These are phyloP conservation scores for Sporothrix schenckii DNA, from an alignment of 2,329 filamentous ascomycete species.

Conservation along the genomic window DNA sequence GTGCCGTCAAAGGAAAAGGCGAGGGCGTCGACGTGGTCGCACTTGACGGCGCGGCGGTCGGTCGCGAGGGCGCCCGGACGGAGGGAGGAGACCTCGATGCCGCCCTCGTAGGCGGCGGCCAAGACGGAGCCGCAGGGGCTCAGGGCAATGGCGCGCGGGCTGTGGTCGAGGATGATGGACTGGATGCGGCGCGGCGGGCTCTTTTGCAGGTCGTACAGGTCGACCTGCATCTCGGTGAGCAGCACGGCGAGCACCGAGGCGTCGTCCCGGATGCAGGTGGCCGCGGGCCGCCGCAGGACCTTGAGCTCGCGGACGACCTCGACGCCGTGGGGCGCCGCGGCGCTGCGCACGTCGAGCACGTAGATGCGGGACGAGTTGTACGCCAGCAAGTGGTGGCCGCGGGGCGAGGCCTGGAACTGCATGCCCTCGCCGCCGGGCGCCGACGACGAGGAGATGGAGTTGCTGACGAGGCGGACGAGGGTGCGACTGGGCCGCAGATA, in stretches of 20 bases:
- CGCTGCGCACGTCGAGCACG: slow-evolving; percentile 67
- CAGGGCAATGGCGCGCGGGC: slow-evolving; percentile 75
- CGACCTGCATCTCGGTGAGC: slow-evolving; percentile 79
- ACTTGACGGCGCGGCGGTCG: slow-evolving; percentile 76
- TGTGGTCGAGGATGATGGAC: slow-evolving; percentile 76
- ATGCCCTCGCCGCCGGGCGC: slow-evolving; percentile 83
- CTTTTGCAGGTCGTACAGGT: slow-evolving; percentile 74
- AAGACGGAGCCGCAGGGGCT: slow-evolving; percentile 81
- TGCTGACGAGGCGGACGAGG: slow-evolving; percentile 78
- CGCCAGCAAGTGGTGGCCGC: slow-evolving; percentile 73
- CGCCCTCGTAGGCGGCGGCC: slow-evolving; percentile 81
- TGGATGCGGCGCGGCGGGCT: slow-evolving; percentile 70
- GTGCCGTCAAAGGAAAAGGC: slow-evolving; percentile 78
- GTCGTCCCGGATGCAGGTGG: slow-evolving; percentile 78
- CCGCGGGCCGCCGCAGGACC: slow-evolving; percentile 72
- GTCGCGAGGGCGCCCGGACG: slow-evolving; percentile 64
- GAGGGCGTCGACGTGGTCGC: slow-evolving; percentile 72
- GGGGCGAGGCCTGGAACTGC: slow-evolving; percentile 78
- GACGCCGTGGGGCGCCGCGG: slow-evolving; percentile 49
- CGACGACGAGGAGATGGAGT: slow-evolving; percentile 80
- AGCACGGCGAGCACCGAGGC: slow-evolving; percentile 76
- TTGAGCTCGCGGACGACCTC: slow-evolving; percentile 76
- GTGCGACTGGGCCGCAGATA: slow-evolving; percentile 72
- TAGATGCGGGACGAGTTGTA: slow-evolving; percentile 86
- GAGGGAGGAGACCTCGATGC: slow-evolving; percentile 84